Conservation (phyloP, 345 rosid genomes). For the Iberis pinnata region DNA sequence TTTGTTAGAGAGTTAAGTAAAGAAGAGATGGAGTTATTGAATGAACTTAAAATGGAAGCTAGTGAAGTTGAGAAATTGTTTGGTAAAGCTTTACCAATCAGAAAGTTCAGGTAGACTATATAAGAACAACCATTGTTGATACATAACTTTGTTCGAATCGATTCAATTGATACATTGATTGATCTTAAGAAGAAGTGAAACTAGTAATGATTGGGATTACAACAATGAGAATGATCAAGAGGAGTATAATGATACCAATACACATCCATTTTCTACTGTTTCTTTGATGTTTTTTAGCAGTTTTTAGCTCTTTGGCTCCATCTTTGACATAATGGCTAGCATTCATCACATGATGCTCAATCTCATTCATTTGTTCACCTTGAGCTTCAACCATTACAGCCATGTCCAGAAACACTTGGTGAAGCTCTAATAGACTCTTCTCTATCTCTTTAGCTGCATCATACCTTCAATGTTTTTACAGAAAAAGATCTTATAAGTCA, state of each 20-base stretch:
- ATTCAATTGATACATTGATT: no score
- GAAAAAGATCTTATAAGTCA: no score
- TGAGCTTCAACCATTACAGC: constrained; percentile 92
- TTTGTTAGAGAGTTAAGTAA: constrained; percentile 49
- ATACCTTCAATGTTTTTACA: no score
- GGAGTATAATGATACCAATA: constrained; percentile 54
- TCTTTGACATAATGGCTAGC: constrained; percentile 76
- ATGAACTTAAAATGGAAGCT: constrained; percentile 76
- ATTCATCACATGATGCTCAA: constrained; percentile 79
- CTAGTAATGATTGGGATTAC: constrained; percentile 68
- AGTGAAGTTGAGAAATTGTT: constrained; percentile 71
- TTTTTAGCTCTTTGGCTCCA: constrained; percentile 64
- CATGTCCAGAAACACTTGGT: constrained; percentile 91
- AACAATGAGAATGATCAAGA: constrained; percentile 58
- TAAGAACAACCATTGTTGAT: not conserved
- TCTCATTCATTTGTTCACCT: constrained; percentile 92
- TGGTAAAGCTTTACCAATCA: constrained; percentile 50
- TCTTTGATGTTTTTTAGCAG: constrained; percentile 63
- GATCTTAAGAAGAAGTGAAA: constrained; percentile 62
- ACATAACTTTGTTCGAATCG: no score
- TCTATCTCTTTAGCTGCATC: constrained; percentile 88
- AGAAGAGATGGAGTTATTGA: constrained; percentile 79
- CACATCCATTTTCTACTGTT: constrained; percentile 81
- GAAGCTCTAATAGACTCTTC: constrained; percentile 88
- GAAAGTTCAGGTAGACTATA: not conserved